Conservation (phyloP, 768 basidiomycete genomes). For the Lactarius deliciosus region DNA sequence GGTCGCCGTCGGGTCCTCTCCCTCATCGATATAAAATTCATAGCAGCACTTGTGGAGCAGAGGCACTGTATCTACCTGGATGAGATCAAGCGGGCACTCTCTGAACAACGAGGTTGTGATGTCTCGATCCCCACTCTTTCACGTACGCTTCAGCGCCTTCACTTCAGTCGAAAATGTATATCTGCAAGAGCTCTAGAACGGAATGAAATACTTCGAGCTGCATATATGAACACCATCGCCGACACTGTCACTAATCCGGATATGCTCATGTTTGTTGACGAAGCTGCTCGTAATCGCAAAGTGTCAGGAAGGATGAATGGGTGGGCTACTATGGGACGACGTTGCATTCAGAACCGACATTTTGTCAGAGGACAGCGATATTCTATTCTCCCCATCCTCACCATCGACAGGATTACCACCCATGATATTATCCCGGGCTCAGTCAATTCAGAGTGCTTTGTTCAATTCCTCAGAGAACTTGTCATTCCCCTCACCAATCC, state of each 20-base stretch:
- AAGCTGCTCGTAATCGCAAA: slow-evolving; percentile 16
- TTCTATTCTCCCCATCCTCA: slow-evolving; percentile 27
- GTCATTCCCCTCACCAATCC: slow-evolving; percentile 36
- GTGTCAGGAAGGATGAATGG: slow-evolving; percentile 2
- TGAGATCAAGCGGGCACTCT: slow-evolving; percentile 36
- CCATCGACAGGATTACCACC: slow-evolving; percentile 23
- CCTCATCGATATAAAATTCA: slow-evolving; percentile 31
- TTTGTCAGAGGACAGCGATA: slow-evolving; percentile 28
- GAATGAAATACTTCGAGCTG: slow-evolving; percentile 35
- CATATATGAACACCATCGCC: slow-evolving; percentile 17
- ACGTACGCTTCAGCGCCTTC: slow-evolving; percentile 30
- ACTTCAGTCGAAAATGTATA: slow-evolving; percentile 35
- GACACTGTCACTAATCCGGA: slow-evolving; percentile 29
- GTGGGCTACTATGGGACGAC: slow-evolving; percentile 18
- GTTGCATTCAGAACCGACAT: slow-evolving; percentile 20
- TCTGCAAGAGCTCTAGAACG: slow-evolving; percentile 33
- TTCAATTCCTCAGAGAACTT: slow-evolving; percentile 33
- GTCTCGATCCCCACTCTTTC: slow-evolving; percentile 38
- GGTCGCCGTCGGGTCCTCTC: slow-evolving; percentile 31
- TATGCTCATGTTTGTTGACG: slow-evolving; percentile 21
- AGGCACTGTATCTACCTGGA: slow-evolving; percentile 37
- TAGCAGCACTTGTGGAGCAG: slow-evolving; percentile 31
- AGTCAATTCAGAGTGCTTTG: slow-evolving; percentile 36
- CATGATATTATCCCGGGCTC: slow-evolving; percentile 36
- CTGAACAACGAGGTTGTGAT: slow-evolving; percentile 28